phyloP scores from a whole-genome alignment of 495 filamentous ascomycete genomes.

The Thermothielavioides terrestris region DNA sequence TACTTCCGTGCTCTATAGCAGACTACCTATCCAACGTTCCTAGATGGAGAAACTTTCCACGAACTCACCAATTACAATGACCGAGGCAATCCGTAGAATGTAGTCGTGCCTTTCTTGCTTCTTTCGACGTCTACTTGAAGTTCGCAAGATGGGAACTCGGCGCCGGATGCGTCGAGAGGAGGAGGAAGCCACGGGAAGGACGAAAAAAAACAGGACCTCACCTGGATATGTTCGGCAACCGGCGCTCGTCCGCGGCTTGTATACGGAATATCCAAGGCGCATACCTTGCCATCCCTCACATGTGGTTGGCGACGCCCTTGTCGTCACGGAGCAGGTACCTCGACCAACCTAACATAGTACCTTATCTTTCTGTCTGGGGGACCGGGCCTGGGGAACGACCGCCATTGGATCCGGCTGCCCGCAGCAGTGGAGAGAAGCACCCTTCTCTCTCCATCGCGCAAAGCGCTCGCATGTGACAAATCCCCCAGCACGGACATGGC shows the following conservation, averaged over 20 bases:
- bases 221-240: constrained; percentile 1
- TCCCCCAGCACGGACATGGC: too few species aligned
- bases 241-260: background rate
- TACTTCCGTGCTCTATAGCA: too few species aligned
- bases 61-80: too few species aligned
- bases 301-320: background rate
- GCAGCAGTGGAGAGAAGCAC: background rate
- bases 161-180: constrained; percentile 3
- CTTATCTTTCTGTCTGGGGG: background rate
- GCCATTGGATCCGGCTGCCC: constrained; percentile 5
- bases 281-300: background rate
- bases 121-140: background rate
- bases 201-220: constrained; percentile 11
- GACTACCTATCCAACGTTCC: too few species aligned
- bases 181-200: background rate
- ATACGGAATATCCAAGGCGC: too few species aligned
- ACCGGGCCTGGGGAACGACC: constrained; percentile 4
- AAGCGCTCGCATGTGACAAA: constrained; percentile 11
- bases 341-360: too few species aligned
- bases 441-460: background rate
- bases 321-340: too few species aligned
- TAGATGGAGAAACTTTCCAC: too few species aligned
- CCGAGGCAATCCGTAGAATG: too few species aligned
- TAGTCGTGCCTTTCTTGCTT: too few species aligned
- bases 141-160: background rate